Evolutionary conservation across 352 stramenopile genomes (phyloP), one percentile per base, ranked within the genome.

Genomic region (Pythium guiyangense): DNA sequence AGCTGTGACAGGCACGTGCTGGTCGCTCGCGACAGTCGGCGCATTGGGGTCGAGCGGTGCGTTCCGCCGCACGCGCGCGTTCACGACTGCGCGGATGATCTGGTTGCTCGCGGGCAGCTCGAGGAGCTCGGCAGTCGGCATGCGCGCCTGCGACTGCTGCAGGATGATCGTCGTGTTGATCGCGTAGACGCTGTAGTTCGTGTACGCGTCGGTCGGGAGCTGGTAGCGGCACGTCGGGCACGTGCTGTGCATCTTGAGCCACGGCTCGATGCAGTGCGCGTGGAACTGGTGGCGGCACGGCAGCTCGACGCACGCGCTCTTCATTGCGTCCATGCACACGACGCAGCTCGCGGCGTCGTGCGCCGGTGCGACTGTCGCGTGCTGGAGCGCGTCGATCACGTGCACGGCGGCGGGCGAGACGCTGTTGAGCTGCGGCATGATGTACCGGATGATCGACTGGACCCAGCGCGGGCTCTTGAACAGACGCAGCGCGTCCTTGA

Each of bases 121-220:
- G 14, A 93, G 67, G 57, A 95, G 59, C 57, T 95, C 83, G 6
- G 70, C 66, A 3, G 81, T 80, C 1, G 85, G 78, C 72, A 95
- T 81, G 39, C 73, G 74, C 27, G 85, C 85, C 39, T 95, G 85
- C 3, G 79, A 89, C 57, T 93, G 79, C 63, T 93, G 85, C 54
- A 95, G 56, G 47, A 95, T 89, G 64, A 95, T 93, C 37, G 85
- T 95, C 20, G 85, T 95, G 67, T 95, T 95, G 71, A 95, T 95
- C 37, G 85, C 83, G 66, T 93, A 93, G 52, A 93, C 81, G 51
- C 83, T 93, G 73, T 93, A 95, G 57, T 88, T 93, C n/a, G 81
- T 84, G 61, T 77, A 86, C 26, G 77, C 71, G 50, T 95, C 86
- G 0, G 79, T 94, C 4, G 86, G 86, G 6, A 95, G 62, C 51